Conservation (phyloP, 2,329 filamentous ascomycete species). For the Botrytis hyacinthi region DNA sequence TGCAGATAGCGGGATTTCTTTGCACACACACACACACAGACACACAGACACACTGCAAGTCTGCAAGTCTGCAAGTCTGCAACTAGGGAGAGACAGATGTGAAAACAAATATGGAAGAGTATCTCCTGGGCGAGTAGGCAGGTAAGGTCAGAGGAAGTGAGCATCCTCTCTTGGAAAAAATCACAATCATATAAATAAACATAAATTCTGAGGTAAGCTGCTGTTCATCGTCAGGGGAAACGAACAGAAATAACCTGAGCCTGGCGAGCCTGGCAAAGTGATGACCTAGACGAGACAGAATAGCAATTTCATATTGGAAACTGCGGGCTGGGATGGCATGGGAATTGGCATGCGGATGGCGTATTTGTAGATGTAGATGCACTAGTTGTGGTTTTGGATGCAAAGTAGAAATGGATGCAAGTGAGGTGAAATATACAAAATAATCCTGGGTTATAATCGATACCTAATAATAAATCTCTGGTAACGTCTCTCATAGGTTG, state of each 20-base stretch:
- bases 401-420: background rate
- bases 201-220: background rate
- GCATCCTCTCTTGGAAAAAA: background rate
- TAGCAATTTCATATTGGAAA: background rate
- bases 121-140: too few species aligned
- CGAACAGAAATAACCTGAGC: background rate
- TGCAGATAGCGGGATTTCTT: slow-evolving; percentile 18
- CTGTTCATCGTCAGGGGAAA: background rate
- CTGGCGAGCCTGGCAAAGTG: background rate
- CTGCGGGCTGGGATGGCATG: background rate
- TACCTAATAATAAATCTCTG: background rate
- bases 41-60: background rate
- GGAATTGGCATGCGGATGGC: background rate
- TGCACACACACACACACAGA: background rate
- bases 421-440: background rate
- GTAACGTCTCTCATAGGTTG: background rate
- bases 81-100: background rate
- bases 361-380: background rate
- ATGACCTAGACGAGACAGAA: background rate
- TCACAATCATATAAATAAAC: background rate
- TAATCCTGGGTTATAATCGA: background rate
- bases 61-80: background rate
- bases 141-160: background rate
- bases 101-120: background rate
- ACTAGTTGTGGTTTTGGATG: background rate